Base-by-base conservation (phyloP, 2,329 filamentous ascomycete genomes). In the Nigrospora osmanthi region DNA sequence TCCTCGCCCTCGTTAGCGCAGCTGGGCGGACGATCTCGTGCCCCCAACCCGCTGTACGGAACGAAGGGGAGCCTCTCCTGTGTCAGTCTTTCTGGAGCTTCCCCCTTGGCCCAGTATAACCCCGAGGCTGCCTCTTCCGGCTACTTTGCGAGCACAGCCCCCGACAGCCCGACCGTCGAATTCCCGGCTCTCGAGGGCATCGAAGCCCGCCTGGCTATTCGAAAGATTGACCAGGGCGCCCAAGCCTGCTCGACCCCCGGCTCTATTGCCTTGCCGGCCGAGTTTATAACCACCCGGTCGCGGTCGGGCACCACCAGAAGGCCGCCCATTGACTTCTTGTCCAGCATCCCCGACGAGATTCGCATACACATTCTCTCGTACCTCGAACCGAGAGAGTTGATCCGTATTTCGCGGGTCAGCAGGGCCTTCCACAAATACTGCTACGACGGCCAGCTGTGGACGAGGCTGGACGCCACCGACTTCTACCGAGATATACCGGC, bases 391-490 rank as follows among this genome's bases (percentile, higher is more conserved):
- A 89, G 83, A 58, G 84, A 97, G 60, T 77, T 97, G 32, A 81
- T 96, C 11, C 78, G 82, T 47, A 78, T 79, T 45, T 95, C 91
- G 1, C 71, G 80, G 15, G 85, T 93, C 16, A 91, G 82, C 59
- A 89, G 82, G 62, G 67, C 75, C 6, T 96, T 93, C 72, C 73
- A 95, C 62, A 74, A 76, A 40, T 81, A 87, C 65, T 96, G 91
- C 66, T 95, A 91, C 56, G 91, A 98, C 62, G 93, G 93, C 2
- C 93, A 98, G 66, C 69, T 97, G 14, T 98, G 93, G 93, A 83
- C 81, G 4, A 80, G 77, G 36, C 76, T 97, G 40, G 89, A 97
- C 61, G 81, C 87, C 2, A 84, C 89, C 9, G 82, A 87, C 41
- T 97, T 91, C 64, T 96, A 97, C 60, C 79, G 78, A 51, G 80